Base-by-base conservation (phyloP, 139 green algal genomes). In the Picochlorum sp. region DNA sequence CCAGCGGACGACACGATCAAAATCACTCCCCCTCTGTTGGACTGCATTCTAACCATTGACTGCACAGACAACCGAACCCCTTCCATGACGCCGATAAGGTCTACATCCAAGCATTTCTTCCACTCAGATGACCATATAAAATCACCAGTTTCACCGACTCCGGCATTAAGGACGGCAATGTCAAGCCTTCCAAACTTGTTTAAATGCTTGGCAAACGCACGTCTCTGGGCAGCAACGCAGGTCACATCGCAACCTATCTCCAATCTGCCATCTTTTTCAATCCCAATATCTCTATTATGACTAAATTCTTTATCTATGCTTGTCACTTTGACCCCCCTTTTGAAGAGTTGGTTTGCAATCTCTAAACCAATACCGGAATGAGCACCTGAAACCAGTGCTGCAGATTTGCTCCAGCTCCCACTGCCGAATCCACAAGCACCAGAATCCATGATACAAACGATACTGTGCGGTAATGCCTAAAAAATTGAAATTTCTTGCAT, bases 141-240 rank as follows among this genome's bases (percentile, higher is more conserved):
- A 36, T 67, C 53, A 13, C 40, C 66, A 18, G 22, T 61, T 57
- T 90, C 85, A 0, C 53, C 64, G 41, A 93, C 86, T 37, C 85
- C 85, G 22, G 86, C 86, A 50, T 90, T 93, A 2, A 91, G 67
- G 24, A 89, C 47, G 0, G 63, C 76, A 33, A 84, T 37, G 37
- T 86, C 69, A 7, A 88, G 56, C 1, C 53, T 9, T 18, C 66
- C 66, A 53, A 52, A 79, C n/a, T 36, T 16, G 3, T 44, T 7
- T 16, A 81, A 41, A 44, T 89, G 81, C 4, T 9, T 25, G 5
- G 44, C 29, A 29, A 89, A 86, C 0, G 65, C 75, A 2, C 31
- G 56, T 14, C 40, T 3, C n/a, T 85, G 81, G 16, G 58, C 61
- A 3, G 32, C 36, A 0, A 53, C 28, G 36, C 73, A 35, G 1